Percentiles rank a stretch among this genome's conserved stretches.
Evolutionary conservation across 352 stramenopile genomes (phyloP).

Genomic region (Halophytophthora batemanensis): DNA sequence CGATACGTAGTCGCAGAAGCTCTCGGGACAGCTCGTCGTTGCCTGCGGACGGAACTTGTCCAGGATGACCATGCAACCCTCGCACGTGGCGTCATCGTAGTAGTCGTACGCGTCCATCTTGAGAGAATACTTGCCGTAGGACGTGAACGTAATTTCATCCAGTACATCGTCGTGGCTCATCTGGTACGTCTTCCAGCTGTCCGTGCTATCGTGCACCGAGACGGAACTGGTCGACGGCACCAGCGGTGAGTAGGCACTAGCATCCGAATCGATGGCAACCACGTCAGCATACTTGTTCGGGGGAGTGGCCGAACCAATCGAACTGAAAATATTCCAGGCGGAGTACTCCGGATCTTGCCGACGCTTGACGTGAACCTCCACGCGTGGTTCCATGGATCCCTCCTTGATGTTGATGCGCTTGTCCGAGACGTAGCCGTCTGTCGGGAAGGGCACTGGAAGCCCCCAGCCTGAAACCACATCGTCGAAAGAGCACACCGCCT

Average conservation of each 20-base stretch:
- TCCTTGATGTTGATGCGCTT: constrained; percentile 29
- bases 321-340: constrained; percentile 9
- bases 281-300: constrained; percentile 15
- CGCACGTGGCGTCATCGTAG: constrained; percentile 30
- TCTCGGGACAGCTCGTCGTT: constrained; percentile 33
- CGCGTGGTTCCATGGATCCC: constrained; percentile 10
- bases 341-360: constrained; percentile 22
- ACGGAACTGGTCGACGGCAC: constrained; percentile 4
- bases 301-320: constrained; percentile 3
- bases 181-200: constrained; percentile 61
- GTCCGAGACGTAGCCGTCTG: constrained; percentile 52
- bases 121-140: constrained; percentile 57
- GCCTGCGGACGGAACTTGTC: constrained; percentile 47
- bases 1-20: constrained; percentile 32
- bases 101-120: constrained; percentile 55
- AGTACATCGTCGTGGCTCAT: constrained; percentile 28
- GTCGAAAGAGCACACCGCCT: constrained; percentile 30
- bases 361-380: constrained; percentile 12
- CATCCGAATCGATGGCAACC: constrained; percentile 4
- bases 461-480: constrained; percentile 34
- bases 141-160: constrained; percentile 35
- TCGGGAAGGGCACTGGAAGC: constrained; percentile 48
- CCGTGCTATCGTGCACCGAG: constrained; percentile 5
- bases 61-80: constrained; percentile 50
- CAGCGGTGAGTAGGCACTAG: constrained; percentile 8